Conservation (phyloP, 164 flowering plant genomes). For the Berberis thunbergii region DNA sequence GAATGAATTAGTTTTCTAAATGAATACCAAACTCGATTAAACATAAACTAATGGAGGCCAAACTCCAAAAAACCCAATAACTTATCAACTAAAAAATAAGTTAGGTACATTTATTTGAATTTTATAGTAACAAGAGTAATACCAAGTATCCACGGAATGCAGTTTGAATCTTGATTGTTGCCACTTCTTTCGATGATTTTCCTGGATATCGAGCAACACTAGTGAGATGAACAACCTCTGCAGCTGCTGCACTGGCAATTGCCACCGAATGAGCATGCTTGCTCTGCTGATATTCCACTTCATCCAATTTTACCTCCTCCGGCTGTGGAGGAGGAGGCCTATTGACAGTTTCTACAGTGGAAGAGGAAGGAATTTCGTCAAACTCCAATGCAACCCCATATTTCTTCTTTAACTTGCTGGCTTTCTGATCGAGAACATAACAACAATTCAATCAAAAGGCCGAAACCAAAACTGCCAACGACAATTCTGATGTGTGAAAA, state of each 20-base stretch:
- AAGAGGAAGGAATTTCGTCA: constrained; percentile 17
- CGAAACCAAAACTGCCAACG: too few relatives aligned
- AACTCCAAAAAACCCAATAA: too few relatives aligned
- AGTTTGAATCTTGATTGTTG: constrained; percentile 74
- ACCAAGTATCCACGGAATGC: constrained; percentile 80
- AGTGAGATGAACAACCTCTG: constrained; percentile 63
- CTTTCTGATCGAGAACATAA: constrained; percentile 27
- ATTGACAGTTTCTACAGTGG: constrained; percentile 12
- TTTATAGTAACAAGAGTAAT: not conserved
- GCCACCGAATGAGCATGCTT: constrained; percentile 72
- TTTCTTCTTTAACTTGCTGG: constrained; percentile 47
- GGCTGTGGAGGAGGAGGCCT: constrained; percentile 16
- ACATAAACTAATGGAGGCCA: too few relatives aligned
- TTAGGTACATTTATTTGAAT: not conserved
- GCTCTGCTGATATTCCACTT: constrained; percentile 58
- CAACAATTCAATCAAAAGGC: not conserved
- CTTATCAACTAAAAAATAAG: not conserved
- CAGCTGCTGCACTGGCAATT: constrained; percentile 73
- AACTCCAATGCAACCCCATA: constrained; percentile 38
- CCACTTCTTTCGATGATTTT: constrained; percentile 66
- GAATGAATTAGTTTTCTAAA: too few relatives aligned
- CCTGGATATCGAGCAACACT: constrained; percentile 35
- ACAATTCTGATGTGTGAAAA: too few relatives aligned
- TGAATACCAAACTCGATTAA: too few relatives aligned
- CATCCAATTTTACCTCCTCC: constrained; percentile 40